A percentile compares a stretch with the other conserved stretches of the same genome.
Conservation (phyloP, 371 early-diverging fungal genomes). For the Mortierella sp. region DNA sequence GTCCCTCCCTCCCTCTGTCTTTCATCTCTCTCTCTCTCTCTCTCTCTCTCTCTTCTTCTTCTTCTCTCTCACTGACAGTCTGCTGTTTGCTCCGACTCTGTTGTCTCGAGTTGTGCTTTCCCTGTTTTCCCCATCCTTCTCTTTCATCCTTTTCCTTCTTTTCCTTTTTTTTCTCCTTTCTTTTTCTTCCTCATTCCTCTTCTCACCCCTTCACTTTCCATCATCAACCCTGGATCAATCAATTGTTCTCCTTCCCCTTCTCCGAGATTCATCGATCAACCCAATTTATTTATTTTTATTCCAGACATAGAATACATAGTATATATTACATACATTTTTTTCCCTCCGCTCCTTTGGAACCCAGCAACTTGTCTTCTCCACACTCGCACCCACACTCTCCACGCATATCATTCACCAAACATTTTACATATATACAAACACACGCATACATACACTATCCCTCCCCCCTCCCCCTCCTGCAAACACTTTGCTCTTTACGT, state of each 20-base stretch:
- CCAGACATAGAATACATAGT: neutral
- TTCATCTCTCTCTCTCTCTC: neutral
- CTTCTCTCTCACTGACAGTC: neutral
- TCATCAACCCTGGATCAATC: neutral
- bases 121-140: slow-evolving; percentile 4
- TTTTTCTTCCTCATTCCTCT: neutral
- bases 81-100: neutral
- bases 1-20: neutral
- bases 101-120: neutral
- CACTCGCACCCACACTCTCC: neutral
- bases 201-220: slow-evolving; percentile 5
- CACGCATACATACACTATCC: neutral
- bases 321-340: neutral
- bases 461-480: no score
- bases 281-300: slow-evolving; percentile 1
- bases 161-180: slow-evolving; percentile 1
- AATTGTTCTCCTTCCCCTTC: neutral
- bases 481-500: neutral
- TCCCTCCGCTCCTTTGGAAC: slow-evolving; percentile 4
- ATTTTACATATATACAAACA: neutral
- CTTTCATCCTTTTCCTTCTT: neutral
- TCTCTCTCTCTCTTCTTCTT: neutral
- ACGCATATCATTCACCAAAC: neutral
- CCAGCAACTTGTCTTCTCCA: neutral
- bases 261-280: neutral